Conservation (phyloP, 805 yeast genomes). For the Saccharomycopsis sp. region DNA sequence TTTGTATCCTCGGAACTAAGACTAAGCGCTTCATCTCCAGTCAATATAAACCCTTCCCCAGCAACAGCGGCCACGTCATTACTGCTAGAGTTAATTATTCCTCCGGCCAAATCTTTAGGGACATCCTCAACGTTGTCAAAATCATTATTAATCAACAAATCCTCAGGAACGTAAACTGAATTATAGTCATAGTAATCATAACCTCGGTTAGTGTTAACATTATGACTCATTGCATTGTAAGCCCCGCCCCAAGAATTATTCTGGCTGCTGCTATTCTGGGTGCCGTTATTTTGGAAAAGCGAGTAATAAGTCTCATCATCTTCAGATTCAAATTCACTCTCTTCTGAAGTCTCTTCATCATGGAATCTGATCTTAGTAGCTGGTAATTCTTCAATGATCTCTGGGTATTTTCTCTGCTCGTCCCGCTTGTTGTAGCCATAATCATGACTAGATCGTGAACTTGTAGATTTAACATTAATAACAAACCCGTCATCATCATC, state of each 20-base stretch:
- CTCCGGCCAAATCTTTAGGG: conserved; percentile 18
- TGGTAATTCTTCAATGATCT: conserved; percentile 74
- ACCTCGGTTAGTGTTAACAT: conserved; percentile 64
- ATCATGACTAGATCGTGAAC: conserved; percentile 4
- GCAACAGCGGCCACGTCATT: neutral
- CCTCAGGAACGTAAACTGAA: conserved; percentile 45
- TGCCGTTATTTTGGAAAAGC: conserved; percentile 5
- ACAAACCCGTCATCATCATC: conserved; percentile 61
- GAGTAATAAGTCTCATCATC: conserved; percentile 17
- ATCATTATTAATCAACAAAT: conserved; percentile 10
- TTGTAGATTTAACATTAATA: conserved; percentile 40
- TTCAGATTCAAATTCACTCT: conserved; percentile 23
- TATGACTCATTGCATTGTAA: conserved; percentile 57
- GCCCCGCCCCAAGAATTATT: conserved; percentile 36
- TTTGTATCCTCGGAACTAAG: conserved; percentile 17
- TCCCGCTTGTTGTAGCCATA: conserved; percentile 9
- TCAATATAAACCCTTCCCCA: conserved; percentile 18
- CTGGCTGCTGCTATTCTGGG: conserved; percentile 30
- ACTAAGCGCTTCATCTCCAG: conserved; percentile 19
- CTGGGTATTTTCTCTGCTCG: conserved; percentile 25
- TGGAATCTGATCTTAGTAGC: conserved; percentile 77
- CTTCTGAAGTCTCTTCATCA: conserved; percentile 44
- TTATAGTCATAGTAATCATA: conserved; percentile 79
- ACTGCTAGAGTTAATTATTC: neutral
- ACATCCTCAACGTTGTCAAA: conserved; percentile 17